A percentile compares a stretch with the other conserved stretches of the same genome.
These are phyloP conservation scores for Saccharomycopsis lassenensis DNA, from an alignment of 805 yeast genomes.

Conservation along the genomic window DNA sequence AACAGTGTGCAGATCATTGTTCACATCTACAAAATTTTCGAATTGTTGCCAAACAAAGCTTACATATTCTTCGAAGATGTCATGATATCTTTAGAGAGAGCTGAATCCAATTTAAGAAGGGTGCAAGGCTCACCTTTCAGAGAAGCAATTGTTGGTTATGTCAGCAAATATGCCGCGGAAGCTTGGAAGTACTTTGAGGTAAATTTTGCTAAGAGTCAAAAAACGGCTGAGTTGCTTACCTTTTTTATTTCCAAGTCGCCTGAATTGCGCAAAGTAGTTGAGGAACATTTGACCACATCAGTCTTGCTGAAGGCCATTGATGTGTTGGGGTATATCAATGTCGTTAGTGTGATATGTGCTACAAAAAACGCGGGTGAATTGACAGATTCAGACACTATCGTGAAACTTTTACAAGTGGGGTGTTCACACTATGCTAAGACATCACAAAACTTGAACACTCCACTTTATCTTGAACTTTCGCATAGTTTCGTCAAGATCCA, in stretches of 20 bases:
- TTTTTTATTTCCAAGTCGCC: slow-evolving; percentile 50
- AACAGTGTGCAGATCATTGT: slow-evolving; percentile 78
- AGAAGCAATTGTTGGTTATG: slow-evolving; percentile 75
- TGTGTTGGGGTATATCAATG: too few relatives aligned
- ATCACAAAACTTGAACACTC: too few relatives aligned
- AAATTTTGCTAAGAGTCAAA: slow-evolving; percentile 52
- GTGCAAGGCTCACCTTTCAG: slow-evolving; percentile 85
- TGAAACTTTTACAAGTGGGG: too few relatives aligned
- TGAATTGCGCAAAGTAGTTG: too few relatives aligned
- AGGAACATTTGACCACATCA: too few relatives aligned
- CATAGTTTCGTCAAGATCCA: slow-evolving; percentile 62
- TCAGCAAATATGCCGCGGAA: slow-evolving; percentile 72
- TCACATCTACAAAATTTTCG: slow-evolving; percentile 85
- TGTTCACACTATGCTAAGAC: too few relatives aligned
- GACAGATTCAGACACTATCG: too few relatives aligned
- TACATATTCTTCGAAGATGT: slow-evolving; percentile 84
- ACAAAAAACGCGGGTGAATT: too few relatives aligned
- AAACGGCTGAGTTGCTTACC: slow-evolving; percentile 37
- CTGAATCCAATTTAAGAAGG: slow-evolving; percentile 78
- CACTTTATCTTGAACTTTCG: slow-evolving; percentile 59
- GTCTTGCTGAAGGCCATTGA: too few relatives aligned
- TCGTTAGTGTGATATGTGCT: too few relatives aligned
- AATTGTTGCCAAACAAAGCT: slow-evolving; percentile 85
- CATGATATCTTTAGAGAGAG: slow-evolving; percentile 57
- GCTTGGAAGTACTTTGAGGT: slow-evolving; percentile 59